Percentiles rank a stretch among this genome's conserved stretches.
These are phyloP conservation scores for Globisporangium perplexum DNA, from an alignment of 352 stramenopile genomes.

Conservation along the genomic window DNA sequence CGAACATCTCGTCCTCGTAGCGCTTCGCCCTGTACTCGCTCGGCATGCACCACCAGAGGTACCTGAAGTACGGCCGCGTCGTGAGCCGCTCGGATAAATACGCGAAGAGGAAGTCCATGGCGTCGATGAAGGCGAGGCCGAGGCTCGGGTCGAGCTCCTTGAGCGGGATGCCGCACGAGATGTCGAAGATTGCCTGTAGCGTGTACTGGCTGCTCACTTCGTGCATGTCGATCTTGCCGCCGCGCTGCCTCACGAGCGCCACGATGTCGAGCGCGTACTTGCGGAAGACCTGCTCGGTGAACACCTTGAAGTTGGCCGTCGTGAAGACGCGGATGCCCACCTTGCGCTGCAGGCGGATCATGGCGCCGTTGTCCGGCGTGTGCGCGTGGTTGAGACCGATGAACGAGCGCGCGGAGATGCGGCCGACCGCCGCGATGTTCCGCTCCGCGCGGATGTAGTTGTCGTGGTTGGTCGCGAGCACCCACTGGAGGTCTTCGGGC, in stretches of 20 bases:
- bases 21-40: background rate
- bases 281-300: conserved; percentile 37
- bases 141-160: background rate
- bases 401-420: background rate
- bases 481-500: background rate
- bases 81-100: background rate
- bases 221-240: background rate
- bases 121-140: background rate
- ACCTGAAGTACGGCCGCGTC: background rate
- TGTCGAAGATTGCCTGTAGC: background rate
- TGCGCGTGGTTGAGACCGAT: background rate
- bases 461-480: background rate
- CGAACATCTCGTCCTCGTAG: background rate
- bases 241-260: conserved; percentile 1
- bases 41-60: background rate
- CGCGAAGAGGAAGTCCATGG: background rate
- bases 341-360: conserved; percentile 49
- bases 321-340: conserved; percentile 85
- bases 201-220: background rate
- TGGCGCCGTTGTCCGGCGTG: background rate
- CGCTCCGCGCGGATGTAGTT: background rate
- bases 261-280: conserved; percentile 28
- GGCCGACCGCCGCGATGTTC: background rate
- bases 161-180: background rate
- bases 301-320: conserved; percentile 41